A percentile compares a stretch with the other conserved stretches of the same genome.
Conservation (phyloP, 345 rosid genomes). For the Geranium rotundifolium region DNA sequence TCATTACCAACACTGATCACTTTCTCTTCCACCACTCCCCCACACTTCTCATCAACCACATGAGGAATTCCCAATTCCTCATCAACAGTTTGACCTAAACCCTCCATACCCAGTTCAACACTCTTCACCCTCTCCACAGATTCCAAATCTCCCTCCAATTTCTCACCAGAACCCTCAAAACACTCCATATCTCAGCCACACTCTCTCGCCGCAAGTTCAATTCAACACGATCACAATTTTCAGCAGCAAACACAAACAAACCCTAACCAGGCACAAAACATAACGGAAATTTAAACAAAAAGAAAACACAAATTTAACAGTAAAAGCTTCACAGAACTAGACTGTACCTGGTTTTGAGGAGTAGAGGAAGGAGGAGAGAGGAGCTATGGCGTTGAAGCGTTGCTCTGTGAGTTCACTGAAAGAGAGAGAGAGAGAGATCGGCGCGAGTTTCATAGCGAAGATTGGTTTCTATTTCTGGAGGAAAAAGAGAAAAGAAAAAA, state of each 20-base stretch:
- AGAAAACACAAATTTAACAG: too few species aligned
- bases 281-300: too few species aligned
- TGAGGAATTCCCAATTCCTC: background rate
- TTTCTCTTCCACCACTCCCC: background rate
- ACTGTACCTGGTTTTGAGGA: too few species aligned
- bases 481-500: background rate
- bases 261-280: background rate
- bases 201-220: background rate
- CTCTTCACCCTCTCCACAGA: background rate
- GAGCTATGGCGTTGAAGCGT: too few species aligned
- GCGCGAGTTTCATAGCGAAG: too few species aligned
- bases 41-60: background rate
- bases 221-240: background rate
- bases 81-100: background rate
- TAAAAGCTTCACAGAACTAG: too few species aligned
- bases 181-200: background rate
- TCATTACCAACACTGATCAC: background rate
- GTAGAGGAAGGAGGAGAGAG: too few species aligned
- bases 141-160: background rate
- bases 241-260: background rate
- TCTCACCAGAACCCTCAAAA: background rate
- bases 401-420: too few species aligned
- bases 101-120: too few species aligned
- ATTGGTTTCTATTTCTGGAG: too few species aligned
- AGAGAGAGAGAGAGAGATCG: too few species aligned